Percentiles rank a stretch among this genome's conserved stretches.
Evolutionary conservation across 2,329 filamentous ascomycete species (phyloP).

Genomic region (Leptographium procerum): DNA sequence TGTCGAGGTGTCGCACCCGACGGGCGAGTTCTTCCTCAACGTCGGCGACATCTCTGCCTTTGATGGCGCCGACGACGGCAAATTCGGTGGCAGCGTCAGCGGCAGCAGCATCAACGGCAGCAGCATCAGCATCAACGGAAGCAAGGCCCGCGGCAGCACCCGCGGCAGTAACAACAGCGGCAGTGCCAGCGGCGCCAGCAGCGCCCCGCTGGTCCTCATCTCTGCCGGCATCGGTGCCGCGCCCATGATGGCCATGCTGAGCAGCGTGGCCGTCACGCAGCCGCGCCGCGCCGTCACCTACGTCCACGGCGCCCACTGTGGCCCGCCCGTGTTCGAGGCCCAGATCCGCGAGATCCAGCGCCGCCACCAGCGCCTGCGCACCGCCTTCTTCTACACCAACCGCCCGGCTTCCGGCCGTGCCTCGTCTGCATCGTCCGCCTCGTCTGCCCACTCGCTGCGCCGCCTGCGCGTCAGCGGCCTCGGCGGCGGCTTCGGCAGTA

Average conservation of each 20-base stretch:
- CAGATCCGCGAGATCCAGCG: constrained; percentile 34
- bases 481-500: not conserved
- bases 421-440: not conserved
- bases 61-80: constrained; percentile 25
- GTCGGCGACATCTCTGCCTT: constrained; percentile 26
- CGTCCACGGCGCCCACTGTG: constrained; percentile 44
- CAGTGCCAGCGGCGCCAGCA: constrained; percentile 17
- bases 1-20: constrained; percentile 55
- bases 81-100: not conserved
- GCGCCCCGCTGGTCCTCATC: constrained; percentile 45
- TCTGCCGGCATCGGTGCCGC: constrained; percentile 48
- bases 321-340: constrained; percentile 40
- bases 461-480: not conserved
- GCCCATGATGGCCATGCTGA: constrained; percentile 49
- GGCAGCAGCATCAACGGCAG: constrained; percentile 17
- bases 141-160: constrained; percentile 31
- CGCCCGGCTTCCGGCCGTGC: not conserved
- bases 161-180: not conserved
- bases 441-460: not conserved
- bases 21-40: constrained; percentile 49
- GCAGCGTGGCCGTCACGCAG: constrained; percentile 35
- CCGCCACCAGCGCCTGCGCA: constrained; percentile 22
- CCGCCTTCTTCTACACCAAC: constrained; percentile 36
- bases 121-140: not conserved
- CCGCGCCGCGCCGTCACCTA: constrained; percentile 41